Percentiles rank a stretch among this genome's conserved stretches.
Evolutionary conservation across 495 filamentous ascomycete species (phyloP).

Genomic region (Daldinia caldariorum): DNA sequence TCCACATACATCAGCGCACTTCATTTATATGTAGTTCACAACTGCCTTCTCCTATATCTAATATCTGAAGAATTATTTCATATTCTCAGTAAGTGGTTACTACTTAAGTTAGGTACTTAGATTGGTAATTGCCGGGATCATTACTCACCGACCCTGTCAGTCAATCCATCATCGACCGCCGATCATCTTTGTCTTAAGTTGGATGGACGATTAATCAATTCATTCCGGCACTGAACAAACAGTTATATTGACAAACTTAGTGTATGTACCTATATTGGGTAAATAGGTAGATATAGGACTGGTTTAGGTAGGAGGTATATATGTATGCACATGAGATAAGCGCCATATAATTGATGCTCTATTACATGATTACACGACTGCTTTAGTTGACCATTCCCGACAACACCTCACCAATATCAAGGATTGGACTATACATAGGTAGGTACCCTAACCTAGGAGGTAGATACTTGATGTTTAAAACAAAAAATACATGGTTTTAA

Average conservation of each 20-base stretch:
- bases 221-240: neutral
- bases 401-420: neutral
- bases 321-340: neutral
- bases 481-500: neutral
- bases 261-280: too few species aligned
- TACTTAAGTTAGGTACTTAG: too few species aligned
- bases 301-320: neutral
- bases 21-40: neutral
- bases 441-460: too few species aligned
- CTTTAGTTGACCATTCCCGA: neutral
- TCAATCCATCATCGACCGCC: neutral
- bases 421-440: neutral
- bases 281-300: too few species aligned
- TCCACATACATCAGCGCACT: neutral
- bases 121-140: neutral
- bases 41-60: neutral
- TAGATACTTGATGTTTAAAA: neutral
- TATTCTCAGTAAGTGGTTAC: neutral
- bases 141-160: neutral
- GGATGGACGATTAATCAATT: neutral
- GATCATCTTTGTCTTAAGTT: neutral
- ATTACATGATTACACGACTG: neutral
- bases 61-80: neutral
- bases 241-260: neutral
- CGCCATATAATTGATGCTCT: neutral